A percentile compares a stretch with the other conserved stretches of the same genome.
These are phyloP conservation scores for Passalora sequoiae DNA, from an alignment of 2,329 filamentous ascomycete genomes.

Conservation along the genomic window DNA sequence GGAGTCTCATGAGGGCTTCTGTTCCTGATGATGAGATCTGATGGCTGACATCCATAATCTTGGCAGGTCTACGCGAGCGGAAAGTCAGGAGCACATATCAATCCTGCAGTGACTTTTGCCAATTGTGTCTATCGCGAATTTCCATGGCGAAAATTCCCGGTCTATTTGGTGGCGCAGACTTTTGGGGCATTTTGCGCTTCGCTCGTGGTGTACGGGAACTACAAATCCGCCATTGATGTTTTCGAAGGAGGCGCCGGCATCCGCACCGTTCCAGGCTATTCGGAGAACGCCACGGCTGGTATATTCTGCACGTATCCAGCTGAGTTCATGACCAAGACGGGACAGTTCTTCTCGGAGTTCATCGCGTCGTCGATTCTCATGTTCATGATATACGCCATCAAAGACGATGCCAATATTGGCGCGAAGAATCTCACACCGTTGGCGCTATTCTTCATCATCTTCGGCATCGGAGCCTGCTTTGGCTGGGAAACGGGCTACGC, in stretches of 20 bases:
- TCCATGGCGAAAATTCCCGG: slow-evolving; percentile 59
- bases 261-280: slow-evolving; percentile 53
- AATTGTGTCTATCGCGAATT: slow-evolving; percentile 60
- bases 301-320: slow-evolving; percentile 72
- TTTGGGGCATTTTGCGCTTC: slow-evolving; percentile 60
- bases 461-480: slow-evolving; percentile 67
- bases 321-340: slow-evolving; percentile 59
- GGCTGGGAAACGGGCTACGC: slow-evolving; percentile 74
- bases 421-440: slow-evolving; percentile 56
- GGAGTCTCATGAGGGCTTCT: no score
- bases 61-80: slow-evolving; percentile 32
- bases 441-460: slow-evolving; percentile 65
- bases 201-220: slow-evolving; percentile 40
- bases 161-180: slow-evolving; percentile 54
- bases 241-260: slow-evolving; percentile 50
- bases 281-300: slow-evolving; percentile 57
- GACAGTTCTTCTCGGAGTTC: slow-evolving; percentile 68
- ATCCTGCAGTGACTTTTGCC: slow-evolving; percentile 60
- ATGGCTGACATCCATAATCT: no score
- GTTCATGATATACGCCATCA: slow-evolving; percentile 66
- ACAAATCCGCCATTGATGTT: slow-evolving; percentile 35
- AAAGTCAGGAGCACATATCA: slow-evolving; percentile 35
- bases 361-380: slow-evolving; percentile 62
- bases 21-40: no score
- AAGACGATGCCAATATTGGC: slow-evolving; percentile 54